Conservation (phyloP, 2,329 filamentous ascomycete genomes). For the Neonectria punicea region DNA sequence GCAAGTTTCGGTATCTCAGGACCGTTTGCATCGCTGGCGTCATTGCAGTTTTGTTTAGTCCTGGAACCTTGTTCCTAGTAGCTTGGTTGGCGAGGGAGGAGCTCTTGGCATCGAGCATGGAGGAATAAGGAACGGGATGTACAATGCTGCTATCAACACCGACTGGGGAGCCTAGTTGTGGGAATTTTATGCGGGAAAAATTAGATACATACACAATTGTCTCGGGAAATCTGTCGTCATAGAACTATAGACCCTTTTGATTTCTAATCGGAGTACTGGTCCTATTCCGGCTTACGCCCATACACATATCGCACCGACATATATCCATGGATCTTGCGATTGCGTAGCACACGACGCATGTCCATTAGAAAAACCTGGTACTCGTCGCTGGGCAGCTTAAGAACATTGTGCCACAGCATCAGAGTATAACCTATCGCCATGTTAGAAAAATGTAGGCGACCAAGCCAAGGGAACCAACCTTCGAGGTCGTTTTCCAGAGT, state of each 20-base stretch:
- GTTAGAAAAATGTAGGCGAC: fast-evolving
- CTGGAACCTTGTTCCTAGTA: constrained; percentile 28
- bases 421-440: constrained; percentile 29
- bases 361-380: constrained; percentile 1
- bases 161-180: not conserved
- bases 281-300: constrained; percentile 26
- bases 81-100: constrained; percentile 37
- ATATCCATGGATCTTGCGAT: constrained; percentile 33
- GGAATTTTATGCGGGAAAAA: no score
- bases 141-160: not conserved
- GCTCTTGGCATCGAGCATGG: constrained; percentile 11
- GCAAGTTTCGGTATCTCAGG: constrained; percentile 19
- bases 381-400: no score
- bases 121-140: not conserved
- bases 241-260: no score
- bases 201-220: no score
- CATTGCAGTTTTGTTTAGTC: constrained; percentile 20
- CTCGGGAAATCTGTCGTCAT: no score
- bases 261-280: not conserved
- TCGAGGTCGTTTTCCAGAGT: not conserved
- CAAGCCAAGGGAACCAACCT: not conserved
- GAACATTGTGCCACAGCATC: constrained; percentile 21
- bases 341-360: constrained; percentile 28
- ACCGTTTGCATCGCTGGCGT: constrained; percentile 4
- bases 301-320: constrained; percentile 37